Percentiles rank a stretch among this genome's conserved stretches.
phyloP scores from a whole-genome alignment of 345 rosid genomes.

The Eucalyptus erythrocorys region DNA sequence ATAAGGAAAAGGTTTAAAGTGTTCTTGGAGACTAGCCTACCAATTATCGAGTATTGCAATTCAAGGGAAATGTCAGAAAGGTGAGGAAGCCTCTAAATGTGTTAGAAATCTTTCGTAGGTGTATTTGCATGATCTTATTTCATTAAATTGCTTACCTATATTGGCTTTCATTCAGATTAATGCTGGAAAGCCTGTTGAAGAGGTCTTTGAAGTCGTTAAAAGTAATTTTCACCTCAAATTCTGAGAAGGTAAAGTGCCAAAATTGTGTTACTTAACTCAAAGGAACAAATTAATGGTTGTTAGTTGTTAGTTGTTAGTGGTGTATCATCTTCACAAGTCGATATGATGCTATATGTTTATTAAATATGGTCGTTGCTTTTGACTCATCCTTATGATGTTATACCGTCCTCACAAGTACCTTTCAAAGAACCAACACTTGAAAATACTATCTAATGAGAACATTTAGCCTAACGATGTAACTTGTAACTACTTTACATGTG shows the following conservation, averaged over 20 bases:
- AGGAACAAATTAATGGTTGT: neutral
- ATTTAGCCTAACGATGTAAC: neutral
- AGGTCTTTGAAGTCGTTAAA: conserved; percentile 51
- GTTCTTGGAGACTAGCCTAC: conserved; percentile 47
- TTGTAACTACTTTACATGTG: neutral
- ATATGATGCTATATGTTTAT: neutral
- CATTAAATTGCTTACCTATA: neutral
- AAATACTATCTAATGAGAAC: neutral
- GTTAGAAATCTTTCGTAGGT: neutral
- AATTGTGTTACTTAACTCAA: neutral
- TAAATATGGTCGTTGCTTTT: neutral
- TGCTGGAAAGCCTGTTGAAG: conserved; percentile 50
- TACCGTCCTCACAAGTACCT: too few relatives aligned
- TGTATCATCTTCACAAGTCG: neutral
- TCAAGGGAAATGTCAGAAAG: conserved; percentile 52
- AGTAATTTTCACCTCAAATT: conserved; percentile 24
- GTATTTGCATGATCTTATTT: neutral
- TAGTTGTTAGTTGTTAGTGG: too few relatives aligned
- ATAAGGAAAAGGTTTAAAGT: conserved; percentile 52
- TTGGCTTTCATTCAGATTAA: conserved; percentile 24
- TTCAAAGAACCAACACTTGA: neutral
- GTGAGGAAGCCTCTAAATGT: conserved; percentile 5
- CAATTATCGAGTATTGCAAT: conserved; percentile 32
- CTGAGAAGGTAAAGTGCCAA: conserved; percentile 20
- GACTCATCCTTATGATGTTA: neutral